Evolutionary conservation across 164 flowering plant species (phyloP).

Genomic region (Paratinospora sagittata): DNA sequence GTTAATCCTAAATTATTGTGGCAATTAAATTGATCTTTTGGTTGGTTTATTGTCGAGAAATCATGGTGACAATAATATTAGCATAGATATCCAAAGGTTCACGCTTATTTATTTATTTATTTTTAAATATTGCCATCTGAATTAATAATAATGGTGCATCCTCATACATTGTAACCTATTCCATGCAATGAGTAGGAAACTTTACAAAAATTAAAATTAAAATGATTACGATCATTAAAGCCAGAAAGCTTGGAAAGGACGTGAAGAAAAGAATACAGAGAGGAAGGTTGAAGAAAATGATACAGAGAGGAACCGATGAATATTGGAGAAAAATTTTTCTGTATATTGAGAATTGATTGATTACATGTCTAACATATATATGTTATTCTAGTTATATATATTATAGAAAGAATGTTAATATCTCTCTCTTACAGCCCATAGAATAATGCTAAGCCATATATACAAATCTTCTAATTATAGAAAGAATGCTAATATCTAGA

Average conservation of each 20-base stretch:
- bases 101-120: background rate
- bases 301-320: too few relatives aligned
- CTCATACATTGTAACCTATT: background rate
- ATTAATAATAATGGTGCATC: background rate
- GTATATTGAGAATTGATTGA: too few relatives aligned
- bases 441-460: too few relatives aligned
- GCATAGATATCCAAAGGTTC: background rate
- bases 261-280: too few relatives aligned
- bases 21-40: background rate
- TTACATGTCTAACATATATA: too few relatives aligned
- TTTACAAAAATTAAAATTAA: background rate
- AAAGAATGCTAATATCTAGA: too few relatives aligned
- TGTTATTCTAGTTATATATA: too few relatives aligned
- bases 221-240: background rate
- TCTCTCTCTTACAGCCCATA: too few relatives aligned
- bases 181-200: background rate
- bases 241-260: background rate
- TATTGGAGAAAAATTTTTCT: too few relatives aligned
- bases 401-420: too few relatives aligned
- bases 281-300: too few relatives aligned
- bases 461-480: too few relatives aligned
- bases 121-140: background rate
- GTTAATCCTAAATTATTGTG: background rate
- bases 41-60: background rate
- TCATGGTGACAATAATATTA: background rate